A percentile compares a stretch with the other conserved stretches of the same genome.
Conservation (phyloP, 768 basidiomycete genomes). For the Trametopsis cervina region DNA sequence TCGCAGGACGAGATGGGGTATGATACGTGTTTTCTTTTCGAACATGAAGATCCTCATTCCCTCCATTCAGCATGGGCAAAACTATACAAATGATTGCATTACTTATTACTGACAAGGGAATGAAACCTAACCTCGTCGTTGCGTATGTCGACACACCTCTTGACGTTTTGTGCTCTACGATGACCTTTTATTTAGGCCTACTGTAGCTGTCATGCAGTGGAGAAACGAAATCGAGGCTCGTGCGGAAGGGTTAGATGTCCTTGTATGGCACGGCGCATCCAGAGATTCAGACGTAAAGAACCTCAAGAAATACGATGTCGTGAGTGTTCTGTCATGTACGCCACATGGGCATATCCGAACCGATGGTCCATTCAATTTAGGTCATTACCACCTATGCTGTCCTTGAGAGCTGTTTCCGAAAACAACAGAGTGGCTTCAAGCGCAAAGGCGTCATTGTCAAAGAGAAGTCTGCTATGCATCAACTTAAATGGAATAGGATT, state of each 20-base stretch:
- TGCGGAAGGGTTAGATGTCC: constrained; percentile 76
- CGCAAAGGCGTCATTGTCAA: constrained; percentile 77
- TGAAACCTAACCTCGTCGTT: constrained; percentile 84
- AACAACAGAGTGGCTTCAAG: constrained; percentile 90
- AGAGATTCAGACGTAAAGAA: constrained; percentile 60
- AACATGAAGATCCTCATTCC: constrained; percentile 9
- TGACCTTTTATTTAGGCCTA: constrained; percentile 28
- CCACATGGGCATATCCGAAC: not conserved
- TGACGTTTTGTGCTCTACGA: not conserved
- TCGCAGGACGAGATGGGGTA: constrained; percentile 87
- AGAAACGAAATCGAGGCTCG: constrained; percentile 86
- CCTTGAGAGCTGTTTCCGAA: constrained; percentile 86
- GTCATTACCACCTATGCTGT: constrained; percentile 86
- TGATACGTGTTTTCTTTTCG: constrained; percentile 17
- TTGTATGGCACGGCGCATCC: constrained; percentile 87
- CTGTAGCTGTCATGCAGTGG: constrained; percentile 73
- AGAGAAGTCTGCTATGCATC: constrained; percentile 82
- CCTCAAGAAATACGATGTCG: constrained; percentile 83
- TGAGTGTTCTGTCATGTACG: constrained; percentile 30
- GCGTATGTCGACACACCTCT: constrained; percentile 49
- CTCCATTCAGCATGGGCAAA: constrained; percentile 70
- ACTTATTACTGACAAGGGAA: constrained; percentile 61
- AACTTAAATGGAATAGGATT: constrained; percentile 78
- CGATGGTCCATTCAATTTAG: constrained; percentile 26
- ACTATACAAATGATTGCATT: constrained; percentile 96